Evolutionary conservation across 805 yeast genomes (phyloP), one percentile per base, ranked within the genome.

Genomic region (Lipomyces japonicus): DNA sequence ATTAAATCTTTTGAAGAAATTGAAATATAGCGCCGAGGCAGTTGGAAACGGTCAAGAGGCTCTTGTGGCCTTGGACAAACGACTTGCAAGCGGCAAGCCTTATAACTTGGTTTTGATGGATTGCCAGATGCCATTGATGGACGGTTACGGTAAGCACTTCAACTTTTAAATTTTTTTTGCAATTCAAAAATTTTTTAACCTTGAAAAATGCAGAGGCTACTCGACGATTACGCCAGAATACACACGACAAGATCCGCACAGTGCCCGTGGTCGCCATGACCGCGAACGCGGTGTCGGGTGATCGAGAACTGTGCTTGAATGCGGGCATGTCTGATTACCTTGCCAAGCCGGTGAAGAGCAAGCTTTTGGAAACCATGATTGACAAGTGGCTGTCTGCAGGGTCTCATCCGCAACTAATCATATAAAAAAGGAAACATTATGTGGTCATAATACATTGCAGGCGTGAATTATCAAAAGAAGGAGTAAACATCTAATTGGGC

Each of bases 281-380:
- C 2, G 89, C 89, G 0, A 87, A 83, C 66, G 89, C 89, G 1
- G 83, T 83, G 84, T 72, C 81, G 69, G 89, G 89, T 42, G 89
- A 83, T 66, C 71, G 88, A 44, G 89, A 83, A 62, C 75, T 79
- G 61, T 82, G 87, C 38, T 63, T 83, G 50, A 81, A 80, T 37
- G 83, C 83, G 43, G 86, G 84, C 41, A 83, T 83, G 89, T 86
- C 82, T 63, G 89, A 83, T 63, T 83, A 83, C 60, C 76, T 83
- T 26, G 80, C 86, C 1, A 83, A 83, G 61, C 89, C 89, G 14
- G 58, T 54, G 28, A 54, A 54, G 42, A 18, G 41, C 18, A 40
- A 43, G 18, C 23, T 46, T 7, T 42, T 54, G 30, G 50, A 48
- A 30, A 23, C 28, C 5, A 37, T 54, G 30, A 55, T 55, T 39